phyloP scores from a whole-genome alignment of 2,329 filamentous ascomycete genomes.

The Coniochaeta hoffmannii region DNA sequence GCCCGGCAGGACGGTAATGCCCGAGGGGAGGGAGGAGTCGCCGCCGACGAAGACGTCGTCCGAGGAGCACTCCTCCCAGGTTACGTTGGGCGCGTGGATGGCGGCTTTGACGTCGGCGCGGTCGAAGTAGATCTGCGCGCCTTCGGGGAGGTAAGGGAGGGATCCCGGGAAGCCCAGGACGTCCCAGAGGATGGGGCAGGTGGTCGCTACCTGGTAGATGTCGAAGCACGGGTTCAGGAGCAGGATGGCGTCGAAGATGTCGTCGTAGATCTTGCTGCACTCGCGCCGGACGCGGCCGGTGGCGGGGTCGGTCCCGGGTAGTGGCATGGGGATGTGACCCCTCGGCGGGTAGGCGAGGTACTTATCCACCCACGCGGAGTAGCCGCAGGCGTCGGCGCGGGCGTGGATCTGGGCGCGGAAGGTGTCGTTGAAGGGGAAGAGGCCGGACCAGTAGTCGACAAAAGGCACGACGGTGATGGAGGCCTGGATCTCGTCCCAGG shows the following conservation, averaged over 20 bases:
- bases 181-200: constrained; percentile 64
- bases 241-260: constrained; percentile 45
- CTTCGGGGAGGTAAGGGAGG: constrained; percentile 54
- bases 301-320: constrained; percentile 34
- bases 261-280: constrained; percentile 50
- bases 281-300: constrained; percentile 26
- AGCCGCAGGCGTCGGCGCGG: constrained; percentile 52
- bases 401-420: constrained; percentile 44
- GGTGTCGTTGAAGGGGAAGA: constrained; percentile 58
- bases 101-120: constrained; percentile 61
- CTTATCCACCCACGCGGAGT: constrained; percentile 48
- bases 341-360: constrained; percentile 63
- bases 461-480: constrained; percentile 47
- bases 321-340: constrained; percentile 44
- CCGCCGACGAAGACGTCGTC: constrained; percentile 29
- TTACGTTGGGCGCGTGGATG: constrained; percentile 63
- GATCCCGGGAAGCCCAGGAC: constrained; percentile 63
- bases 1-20: constrained; percentile 52
- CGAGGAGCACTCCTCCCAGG: constrained; percentile 16
- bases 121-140: constrained; percentile 61
- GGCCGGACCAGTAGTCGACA: constrained; percentile 49
- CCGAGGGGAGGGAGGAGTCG: constrained; percentile 48
- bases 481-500: constrained; percentile 35
- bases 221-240: constrained; percentile 72
- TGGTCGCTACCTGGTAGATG: constrained; percentile 64